phyloP scores from a whole-genome alignment of 805 yeast genomes.

The Saturnispora kantuleensis region DNA sequence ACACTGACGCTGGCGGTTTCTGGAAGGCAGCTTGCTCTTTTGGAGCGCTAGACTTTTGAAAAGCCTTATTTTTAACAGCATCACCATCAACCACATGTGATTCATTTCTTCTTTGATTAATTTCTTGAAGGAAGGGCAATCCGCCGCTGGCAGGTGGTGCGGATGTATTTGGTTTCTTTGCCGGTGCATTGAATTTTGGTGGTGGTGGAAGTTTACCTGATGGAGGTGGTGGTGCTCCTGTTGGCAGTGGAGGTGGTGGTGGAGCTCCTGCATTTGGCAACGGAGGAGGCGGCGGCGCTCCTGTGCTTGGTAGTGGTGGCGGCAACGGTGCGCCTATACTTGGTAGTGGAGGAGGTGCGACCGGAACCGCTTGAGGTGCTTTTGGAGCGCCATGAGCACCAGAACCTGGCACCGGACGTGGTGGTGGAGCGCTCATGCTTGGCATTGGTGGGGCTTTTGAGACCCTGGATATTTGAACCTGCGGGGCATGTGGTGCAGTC shows the following conservation, averaged over 20 bases:
- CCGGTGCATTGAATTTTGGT: constrained; percentile 1
- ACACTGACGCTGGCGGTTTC: constrained; percentile 14
- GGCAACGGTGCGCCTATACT: constrained; percentile 14
- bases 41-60: constrained; percentile 22
- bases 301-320: constrained; percentile 17
- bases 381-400: constrained; percentile 4
- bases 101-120: constrained; percentile 46
- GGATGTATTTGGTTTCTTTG: constrained; percentile 15
- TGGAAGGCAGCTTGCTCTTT: constrained; percentile 9
- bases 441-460: constrained; percentile 19
- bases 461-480: not conserved
- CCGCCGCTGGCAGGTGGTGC: constrained; percentile 29
- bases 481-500: too few species aligned
- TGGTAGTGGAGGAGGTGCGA: constrained; percentile 15
- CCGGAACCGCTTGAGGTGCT: not conserved
- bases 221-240: constrained; percentile 13
- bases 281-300: constrained; percentile 14
- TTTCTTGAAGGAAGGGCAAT: constrained; percentile 50
- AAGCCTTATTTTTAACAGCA: constrained; percentile 13
- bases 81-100: constrained; percentile 35
- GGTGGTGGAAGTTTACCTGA: constrained; percentile 13
- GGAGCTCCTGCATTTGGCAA: constrained; percentile 14
- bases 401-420: not conserved
- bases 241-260: constrained; percentile 16
- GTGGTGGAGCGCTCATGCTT: constrained; percentile 5